Percentiles rank a stretch among this genome's conserved stretches.
phyloP scores from a whole-genome alignment of 768 basidiomycete genomes.

The Clavulina sp. region DNA sequence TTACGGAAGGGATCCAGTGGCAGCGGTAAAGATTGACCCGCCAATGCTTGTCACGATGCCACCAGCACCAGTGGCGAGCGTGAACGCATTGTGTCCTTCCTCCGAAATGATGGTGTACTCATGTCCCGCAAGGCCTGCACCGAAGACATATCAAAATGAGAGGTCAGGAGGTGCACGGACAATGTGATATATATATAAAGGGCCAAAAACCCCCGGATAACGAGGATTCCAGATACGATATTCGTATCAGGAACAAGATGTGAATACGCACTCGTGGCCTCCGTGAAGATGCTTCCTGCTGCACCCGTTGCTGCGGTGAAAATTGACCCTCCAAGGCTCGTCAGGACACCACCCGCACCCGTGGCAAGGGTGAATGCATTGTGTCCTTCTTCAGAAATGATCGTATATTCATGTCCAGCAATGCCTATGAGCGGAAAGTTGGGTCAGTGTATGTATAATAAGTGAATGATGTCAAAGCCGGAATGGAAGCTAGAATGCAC shows the following conservation, averaged over 20 bases:
- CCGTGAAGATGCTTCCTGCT: neutral
- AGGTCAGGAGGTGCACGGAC: no score
- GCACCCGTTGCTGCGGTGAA: neutral
- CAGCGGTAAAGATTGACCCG: conserved; percentile 36
- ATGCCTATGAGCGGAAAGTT: no score
- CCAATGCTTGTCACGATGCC: conserved; percentile 29
- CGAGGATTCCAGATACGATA: no score
- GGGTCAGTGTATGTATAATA: no score
- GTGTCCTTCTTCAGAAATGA: conserved; percentile 43
- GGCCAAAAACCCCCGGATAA: no score
- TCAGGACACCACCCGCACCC: conserved; percentile 1
- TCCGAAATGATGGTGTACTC: conserved; percentile 40
- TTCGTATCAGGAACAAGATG: neutral
- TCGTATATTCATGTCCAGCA: conserved; percentile 33
- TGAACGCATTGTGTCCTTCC: conserved; percentile 40
- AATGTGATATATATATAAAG: no score
- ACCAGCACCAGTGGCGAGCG: conserved; percentile 30
- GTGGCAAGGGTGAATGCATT: conserved; percentile 41
- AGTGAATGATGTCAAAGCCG: no score
- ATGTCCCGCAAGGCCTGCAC: conserved; percentile 34
- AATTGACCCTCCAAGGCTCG: neutral
- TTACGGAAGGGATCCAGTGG: no score
- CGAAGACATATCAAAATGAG: no score
- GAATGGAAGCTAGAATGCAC: neutral
- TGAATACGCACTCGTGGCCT: neutral